Evolutionary conservation across 176 grass and related monocot genomes (phyloP), one percentile per base, ranked within the genome.

Genomic region (Alopecurus myosuroides): DNA sequence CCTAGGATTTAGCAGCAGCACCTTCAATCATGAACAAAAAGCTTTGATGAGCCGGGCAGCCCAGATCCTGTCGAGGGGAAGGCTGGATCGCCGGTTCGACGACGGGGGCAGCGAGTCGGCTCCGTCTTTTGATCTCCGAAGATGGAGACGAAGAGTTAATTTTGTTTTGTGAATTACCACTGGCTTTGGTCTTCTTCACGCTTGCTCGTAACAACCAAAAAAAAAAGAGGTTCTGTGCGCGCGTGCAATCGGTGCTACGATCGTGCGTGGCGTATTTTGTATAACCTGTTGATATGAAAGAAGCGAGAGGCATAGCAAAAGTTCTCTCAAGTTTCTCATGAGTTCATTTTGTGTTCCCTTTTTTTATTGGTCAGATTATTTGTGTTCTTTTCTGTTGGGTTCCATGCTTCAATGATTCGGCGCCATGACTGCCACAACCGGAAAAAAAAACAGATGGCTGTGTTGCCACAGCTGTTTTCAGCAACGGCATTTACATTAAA

Each of bases 51-150:
- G 57, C 17, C 4, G n/a, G 31, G 11, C 17, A 45, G 19, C 12
- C 72, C 25, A 65, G 82, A 76, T 84, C 70, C 41, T 61, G 18
- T 8, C 40, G 69, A 61, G 23, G 18, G 7, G 36, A 31, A 37
- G 28, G 12, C 19, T 67, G 29, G 82, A 50, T 85, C 82, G 5
- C 46, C 35, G 13, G 37, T 63, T 89, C 36, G 22, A 45, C 65
- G 75, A 8, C 55, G 17, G 40, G 23, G 76, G 56, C 62, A 18
- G 34, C 52, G 11, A 31, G 34, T 11, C 31, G 31, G 40, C 71
- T 44, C 41, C 26, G 20, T 77, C 83, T 83, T 73, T 67, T 84
- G 69, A 70, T 84, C 80, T 87, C 85, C 49, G 75, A 83, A 84
- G 48, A 18, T 80, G 89, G 80, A 87, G 76, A 76, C 0, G 81